Base-by-base conservation (phyloP, 129 eudicot genomes). In the Deinandra increscens region DNA sequence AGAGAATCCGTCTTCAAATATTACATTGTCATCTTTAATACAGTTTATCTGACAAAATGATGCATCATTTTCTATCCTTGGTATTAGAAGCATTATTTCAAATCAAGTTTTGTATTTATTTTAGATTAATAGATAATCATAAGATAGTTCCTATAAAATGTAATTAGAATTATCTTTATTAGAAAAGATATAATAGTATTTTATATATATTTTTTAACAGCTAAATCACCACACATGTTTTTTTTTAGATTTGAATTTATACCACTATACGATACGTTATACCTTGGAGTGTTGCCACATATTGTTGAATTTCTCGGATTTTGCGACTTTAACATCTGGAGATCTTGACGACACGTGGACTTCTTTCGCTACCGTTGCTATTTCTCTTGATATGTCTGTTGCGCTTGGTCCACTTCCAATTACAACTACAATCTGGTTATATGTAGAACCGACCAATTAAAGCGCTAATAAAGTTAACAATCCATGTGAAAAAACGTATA, bases 341-440 rank as follows among this genome's bases (percentile, higher is more conserved):
- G 79, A 46, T 80, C 87, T 86, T 44, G 83, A 72, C 6, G 86
- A 81, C 10, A 86, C 69, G 68, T 89, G 90, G 75, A 86, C 96
- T 66, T 89, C 74, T 75, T 84, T 86, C 8, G 92, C 90, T 7
- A 86, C 86, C 4, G n/a, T 60, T 9, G 90, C 79, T 29, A 89
- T 82, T 18, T 89, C 96, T 31, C 34, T 37, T 0, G 84, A 80
- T 31, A 86, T 79, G 56, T 89, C 96, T 2, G 12, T 1, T 14
- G 81, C 96, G 70, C 88, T 89, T 4, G 90, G 82, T 48, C 90
- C 92, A 60, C 13, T 69, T 65, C 93, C 96, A 66, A 89, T 75
- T 33, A 82, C 43, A 6, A 89, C 89, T 68, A 86, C 96, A 60
- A 81, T 59, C 96, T 88, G 66, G 7, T 39, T 41, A 23, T 23